Evolutionary conservation across 2,329 filamentous ascomycete genomes (phyloP).

Genomic region (Thelonectria discophora): DNA sequence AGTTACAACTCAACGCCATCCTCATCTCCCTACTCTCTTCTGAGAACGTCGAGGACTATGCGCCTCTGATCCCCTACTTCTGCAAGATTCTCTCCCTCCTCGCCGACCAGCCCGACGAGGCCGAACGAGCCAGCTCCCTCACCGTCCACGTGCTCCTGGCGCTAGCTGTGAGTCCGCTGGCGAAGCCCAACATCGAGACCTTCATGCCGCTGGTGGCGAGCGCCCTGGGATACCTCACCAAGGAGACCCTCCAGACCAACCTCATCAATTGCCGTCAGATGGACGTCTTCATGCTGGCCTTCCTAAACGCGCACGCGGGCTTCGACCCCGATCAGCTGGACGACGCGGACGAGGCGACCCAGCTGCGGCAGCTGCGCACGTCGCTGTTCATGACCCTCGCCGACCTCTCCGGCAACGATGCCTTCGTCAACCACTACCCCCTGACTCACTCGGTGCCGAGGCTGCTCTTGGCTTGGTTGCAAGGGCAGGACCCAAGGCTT

Average conservation of each 20-base stretch:
- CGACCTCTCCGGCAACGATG: conserved; percentile 60
- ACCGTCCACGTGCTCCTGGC: conserved; percentile 61
- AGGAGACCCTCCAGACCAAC: conserved; percentile 59
- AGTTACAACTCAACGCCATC: conserved; percentile 58
- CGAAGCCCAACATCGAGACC: conserved; percentile 60
- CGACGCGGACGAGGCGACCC: conserved; percentile 54
- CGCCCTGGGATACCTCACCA: conserved; percentile 64
- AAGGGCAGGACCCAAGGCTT: conserved; percentile 52
- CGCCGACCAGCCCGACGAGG: conserved; percentile 61
- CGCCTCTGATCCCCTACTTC: conserved; percentile 59
- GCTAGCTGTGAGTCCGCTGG: conserved; percentile 54
- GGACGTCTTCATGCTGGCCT: conserved; percentile 56
- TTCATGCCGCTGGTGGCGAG: conserved; percentile 62
- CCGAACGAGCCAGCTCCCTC: conserved; percentile 51
- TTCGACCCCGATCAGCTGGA: conserved; percentile 53
- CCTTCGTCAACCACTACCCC: conserved; percentile 54
- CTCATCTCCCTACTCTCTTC: conserved; percentile 61
- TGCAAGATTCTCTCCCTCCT: conserved; percentile 67
- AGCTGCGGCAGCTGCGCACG: conserved; percentile 59
- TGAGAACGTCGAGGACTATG: conserved; percentile 52
- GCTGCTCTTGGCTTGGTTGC: conserved; percentile 59
- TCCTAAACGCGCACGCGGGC: conserved; percentile 57
- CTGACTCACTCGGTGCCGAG: conserved; percentile 54
- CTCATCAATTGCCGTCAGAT: conserved; percentile 54
- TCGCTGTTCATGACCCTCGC: conserved; percentile 62